Percentiles rank a stretch among this genome's conserved stretches.
These are phyloP conservation scores for Fusarium sp. DNA, from an alignment of 2,329 filamentous ascomycete species.

Conservation along the genomic window DNA sequence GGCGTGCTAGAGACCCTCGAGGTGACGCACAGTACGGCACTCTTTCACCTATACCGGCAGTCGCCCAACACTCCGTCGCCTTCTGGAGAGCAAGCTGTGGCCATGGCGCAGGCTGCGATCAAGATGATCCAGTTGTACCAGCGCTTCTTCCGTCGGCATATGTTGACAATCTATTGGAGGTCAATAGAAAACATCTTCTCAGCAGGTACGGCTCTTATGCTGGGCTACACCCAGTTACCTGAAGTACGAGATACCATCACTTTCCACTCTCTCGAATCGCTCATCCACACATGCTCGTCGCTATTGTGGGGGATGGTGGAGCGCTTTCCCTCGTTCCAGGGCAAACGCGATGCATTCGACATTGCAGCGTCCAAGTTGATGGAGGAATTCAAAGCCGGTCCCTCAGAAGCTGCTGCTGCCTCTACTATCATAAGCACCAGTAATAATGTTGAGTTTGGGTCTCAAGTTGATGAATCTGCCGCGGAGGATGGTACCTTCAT, in stretches of 20 bases:
- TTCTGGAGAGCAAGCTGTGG: background rate
- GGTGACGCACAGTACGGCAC: background rate
- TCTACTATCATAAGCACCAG: too few relatives aligned
- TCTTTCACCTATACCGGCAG: background rate
- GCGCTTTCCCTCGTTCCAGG: background rate
- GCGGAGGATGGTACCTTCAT: too few relatives aligned
- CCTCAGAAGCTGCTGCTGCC: too few relatives aligned
- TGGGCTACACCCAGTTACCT: background rate
- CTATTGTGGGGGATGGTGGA: background rate
- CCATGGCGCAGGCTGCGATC: background rate
- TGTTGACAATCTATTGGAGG: background rate
- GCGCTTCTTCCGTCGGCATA: background rate
- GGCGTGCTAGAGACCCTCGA: background rate
- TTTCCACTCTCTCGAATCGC: background rate
- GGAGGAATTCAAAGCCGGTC: background rate
- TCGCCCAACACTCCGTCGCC: background rate
- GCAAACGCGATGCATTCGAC: conserved; percentile 1
- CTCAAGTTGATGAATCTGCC: too few relatives aligned
- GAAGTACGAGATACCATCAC: background rate
- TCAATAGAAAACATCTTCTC: background rate
- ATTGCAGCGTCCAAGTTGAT: background rate
- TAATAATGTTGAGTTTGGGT: too few relatives aligned
- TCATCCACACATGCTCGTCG: background rate
- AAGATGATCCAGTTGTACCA: background rate
- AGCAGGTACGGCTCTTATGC: background rate